Evolutionary conservation across 306 rosid genomes (phyloP).

Genomic region (Morella rubra): DNA sequence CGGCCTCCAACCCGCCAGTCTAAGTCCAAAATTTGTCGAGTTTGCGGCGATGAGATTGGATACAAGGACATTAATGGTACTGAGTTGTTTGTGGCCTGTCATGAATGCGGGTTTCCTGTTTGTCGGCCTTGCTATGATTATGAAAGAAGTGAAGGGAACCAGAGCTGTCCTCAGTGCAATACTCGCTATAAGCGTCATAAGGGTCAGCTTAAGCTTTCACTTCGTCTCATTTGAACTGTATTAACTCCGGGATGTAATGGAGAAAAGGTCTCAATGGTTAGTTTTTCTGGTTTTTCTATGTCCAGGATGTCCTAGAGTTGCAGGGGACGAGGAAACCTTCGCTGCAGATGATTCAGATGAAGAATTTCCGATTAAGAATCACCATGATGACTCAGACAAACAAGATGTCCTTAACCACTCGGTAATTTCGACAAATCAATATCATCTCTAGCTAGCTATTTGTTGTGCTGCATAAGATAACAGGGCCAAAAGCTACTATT

Average conservation of each 20-base stretch:
- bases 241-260: not conserved
- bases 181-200: constrained; percentile 84
- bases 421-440: constrained; percentile 34
- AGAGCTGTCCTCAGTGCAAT: constrained; percentile 88
- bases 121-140: constrained; percentile 88
- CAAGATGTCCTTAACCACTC: constrained; percentile 35
- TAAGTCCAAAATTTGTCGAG: constrained; percentile 53
- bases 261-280: not conserved
- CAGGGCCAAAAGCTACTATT: not conserved
- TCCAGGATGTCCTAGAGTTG: constrained; percentile 85
- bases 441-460: not conserved
- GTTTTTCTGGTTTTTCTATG: constrained; percentile 9
- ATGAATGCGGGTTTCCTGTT: constrained; percentile 81
- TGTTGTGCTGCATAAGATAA: not conserved
- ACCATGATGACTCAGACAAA: constrained; percentile 30
- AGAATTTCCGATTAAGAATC: constrained; percentile 67
- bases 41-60: constrained; percentile 91
- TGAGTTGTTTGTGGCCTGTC: constrained; percentile 72
- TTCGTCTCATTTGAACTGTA: not conserved
- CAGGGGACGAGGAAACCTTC: constrained; percentile 70
- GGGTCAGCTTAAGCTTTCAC: constrained; percentile 38
- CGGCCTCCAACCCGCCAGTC: constrained; percentile 43
- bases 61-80: constrained; percentile 54
- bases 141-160: constrained; percentile 91
- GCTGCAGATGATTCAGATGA: constrained; percentile 88